phyloP scores from a whole-genome alignment of 148 eudicot genomes.

The Arbutus unedo region DNA sequence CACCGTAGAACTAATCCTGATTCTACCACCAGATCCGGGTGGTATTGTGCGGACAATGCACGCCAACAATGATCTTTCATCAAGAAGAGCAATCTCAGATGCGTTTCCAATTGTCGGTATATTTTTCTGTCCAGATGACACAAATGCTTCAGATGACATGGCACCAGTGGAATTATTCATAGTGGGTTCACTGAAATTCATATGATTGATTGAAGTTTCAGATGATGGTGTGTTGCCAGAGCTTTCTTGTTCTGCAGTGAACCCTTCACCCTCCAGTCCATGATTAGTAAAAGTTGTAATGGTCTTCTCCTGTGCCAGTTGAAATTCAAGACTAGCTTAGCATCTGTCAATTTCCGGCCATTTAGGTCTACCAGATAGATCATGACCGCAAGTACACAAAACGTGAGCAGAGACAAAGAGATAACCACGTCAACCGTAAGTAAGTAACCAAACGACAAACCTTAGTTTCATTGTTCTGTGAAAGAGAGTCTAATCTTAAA shows the following conservation, averaged over 20 bases:
- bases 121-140: constrained; percentile 45
- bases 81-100: constrained; percentile 58
- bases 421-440: neutral
- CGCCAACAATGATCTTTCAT: constrained; percentile 76
- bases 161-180: constrained; percentile 33
- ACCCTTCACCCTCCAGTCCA: constrained; percentile 38
- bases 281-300: constrained; percentile 26
- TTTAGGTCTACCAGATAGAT: neutral
- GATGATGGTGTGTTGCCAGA: constrained; percentile 42
- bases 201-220: constrained; percentile 34
- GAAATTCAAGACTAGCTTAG: constrained; percentile 16
- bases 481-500: constrained; percentile 44
- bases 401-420: neutral
- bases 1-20: constrained; percentile 90
- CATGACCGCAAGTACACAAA: neutral
- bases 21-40: constrained; percentile 78
- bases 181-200: constrained; percentile 36
- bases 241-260: constrained; percentile 34
- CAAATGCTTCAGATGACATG: constrained; percentile 36
- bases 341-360: neutral
- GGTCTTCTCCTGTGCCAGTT: constrained; percentile 41
- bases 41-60: constrained; percentile 90
- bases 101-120: constrained; percentile 30
- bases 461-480: constrained; percentile 50
- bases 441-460: constrained; percentile 30